Conservation (phyloP, 2,329 filamentous ascomycete genomes). For the Bipolaris sorokiniana region DNA sequence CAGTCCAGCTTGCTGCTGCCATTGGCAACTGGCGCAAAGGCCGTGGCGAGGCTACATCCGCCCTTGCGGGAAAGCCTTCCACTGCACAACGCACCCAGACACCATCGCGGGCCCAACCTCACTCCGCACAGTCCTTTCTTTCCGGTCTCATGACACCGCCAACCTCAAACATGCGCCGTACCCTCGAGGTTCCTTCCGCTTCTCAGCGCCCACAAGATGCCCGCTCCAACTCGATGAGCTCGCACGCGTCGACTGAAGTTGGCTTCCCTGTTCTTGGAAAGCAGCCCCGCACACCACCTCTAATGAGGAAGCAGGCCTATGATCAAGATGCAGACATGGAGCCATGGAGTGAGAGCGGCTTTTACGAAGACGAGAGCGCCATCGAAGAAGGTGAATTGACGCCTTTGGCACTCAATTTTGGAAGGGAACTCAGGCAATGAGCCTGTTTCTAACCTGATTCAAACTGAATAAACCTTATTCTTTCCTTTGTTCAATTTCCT, state of each 20-base stretch:
- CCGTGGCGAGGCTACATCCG: conserved; percentile 56
- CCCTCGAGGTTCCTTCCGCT: conserved; percentile 55
- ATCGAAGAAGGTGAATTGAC: conserved; percentile 48
- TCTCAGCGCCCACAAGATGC: conserved; percentile 33
- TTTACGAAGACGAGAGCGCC: conserved; percentile 59
- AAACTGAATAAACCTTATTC: background rate
- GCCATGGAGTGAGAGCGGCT: conserved; percentile 54
- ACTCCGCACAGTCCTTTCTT: conserved; percentile 66
- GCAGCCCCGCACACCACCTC: conserved; percentile 57
- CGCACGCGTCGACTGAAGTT: conserved; percentile 36
- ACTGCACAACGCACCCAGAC: conserved; percentile 41
- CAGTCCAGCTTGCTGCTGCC: conserved; percentile 93
- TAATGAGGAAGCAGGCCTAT: conserved; percentile 62
- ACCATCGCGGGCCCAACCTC: conserved; percentile 49
- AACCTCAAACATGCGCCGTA: conserved; percentile 71
- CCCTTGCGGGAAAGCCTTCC: conserved; percentile 45
- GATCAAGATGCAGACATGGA: conserved; percentile 64
- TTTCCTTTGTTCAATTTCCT: conserved; percentile 15
- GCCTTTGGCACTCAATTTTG: conserved; percentile 44
- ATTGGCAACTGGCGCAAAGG: conserved; percentile 92
- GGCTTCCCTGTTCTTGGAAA: conserved; percentile 44
- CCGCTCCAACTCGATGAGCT: conserved; percentile 37
- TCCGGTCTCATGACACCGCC: conserved; percentile 91
- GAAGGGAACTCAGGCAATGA: conserved; percentile 32
- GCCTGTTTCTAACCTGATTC: background rate